Evolutionary conservation across 257 asterid genomes (phyloP).

Genomic region (Penstemon eatonii): DNA sequence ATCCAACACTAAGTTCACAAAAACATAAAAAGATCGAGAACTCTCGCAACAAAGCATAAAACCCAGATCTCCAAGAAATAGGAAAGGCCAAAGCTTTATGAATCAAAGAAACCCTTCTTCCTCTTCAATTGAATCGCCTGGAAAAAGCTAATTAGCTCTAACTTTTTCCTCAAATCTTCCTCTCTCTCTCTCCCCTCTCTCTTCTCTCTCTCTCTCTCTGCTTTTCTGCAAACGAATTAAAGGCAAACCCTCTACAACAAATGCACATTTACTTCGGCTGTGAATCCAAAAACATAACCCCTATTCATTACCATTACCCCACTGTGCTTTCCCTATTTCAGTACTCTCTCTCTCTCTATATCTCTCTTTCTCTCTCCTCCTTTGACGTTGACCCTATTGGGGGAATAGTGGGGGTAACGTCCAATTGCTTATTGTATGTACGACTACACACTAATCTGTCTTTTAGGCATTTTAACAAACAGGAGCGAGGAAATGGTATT

Average conservation of each 20-base stretch:
- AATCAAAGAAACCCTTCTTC: constrained; percentile 32
- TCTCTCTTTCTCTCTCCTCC: constrained; percentile 27
- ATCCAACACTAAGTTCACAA: constrained; percentile 10
- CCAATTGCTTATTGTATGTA: constrained; percentile 21
- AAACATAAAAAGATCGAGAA: background rate
- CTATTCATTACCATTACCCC: constrained; percentile 45
- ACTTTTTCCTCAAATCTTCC: constrained; percentile 14
- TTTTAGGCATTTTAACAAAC: constrained; percentile 24
- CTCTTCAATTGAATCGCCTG: constrained; percentile 39
- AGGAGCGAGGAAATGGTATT: constrained; percentile 36
- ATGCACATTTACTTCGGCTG: constrained; percentile 66
- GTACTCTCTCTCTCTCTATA: constrained; percentile 26
- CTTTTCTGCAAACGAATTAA: constrained; percentile 41
- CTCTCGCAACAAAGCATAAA: constrained; percentile 9
- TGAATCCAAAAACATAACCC: constrained; percentile 49
- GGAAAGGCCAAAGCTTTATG: constrained; percentile 28
- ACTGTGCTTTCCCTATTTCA: constrained; percentile 32
- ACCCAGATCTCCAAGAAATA: constrained; percentile 57
- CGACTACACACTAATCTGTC: constrained; percentile 3
- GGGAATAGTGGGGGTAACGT: constrained; percentile 33
- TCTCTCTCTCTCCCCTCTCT: constrained; percentile 1
- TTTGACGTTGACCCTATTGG: constrained; percentile 46
- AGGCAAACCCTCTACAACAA: constrained; percentile 60
- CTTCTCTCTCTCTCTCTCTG: constrained; percentile 27
- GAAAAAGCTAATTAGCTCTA: constrained; percentile 30